A percentile compares a stretch with the other conserved stretches of the same genome.
These are phyloP conservation scores for Diversispora eburnea DNA, from an alignment of 192 early-diverging fungal genomes.

Conservation along the genomic window DNA sequence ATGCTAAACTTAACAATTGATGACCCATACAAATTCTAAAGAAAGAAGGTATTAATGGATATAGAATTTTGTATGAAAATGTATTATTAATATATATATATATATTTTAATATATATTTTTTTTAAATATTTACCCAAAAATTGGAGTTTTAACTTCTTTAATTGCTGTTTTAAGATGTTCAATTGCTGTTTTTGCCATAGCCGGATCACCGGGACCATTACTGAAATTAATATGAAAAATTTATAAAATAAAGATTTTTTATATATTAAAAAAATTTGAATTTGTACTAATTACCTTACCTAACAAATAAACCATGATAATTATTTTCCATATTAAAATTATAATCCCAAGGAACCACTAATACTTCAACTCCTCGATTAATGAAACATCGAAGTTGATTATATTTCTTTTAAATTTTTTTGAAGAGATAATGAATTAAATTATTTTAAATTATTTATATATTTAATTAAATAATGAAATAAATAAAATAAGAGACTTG, in stretches of 20 bases:
- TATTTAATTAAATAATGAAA: neutral
- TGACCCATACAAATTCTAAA: slow-evolving; percentile 92
- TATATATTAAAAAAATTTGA: neutral
- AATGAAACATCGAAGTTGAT: slow-evolving; percentile 98
- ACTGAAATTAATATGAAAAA: slow-evolving; percentile 50
- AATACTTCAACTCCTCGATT: slow-evolving; percentile 90
- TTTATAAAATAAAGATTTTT: neutral
- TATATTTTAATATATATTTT: neutral
- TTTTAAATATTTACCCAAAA: slow-evolving; percentile 61
- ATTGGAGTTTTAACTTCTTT: slow-evolving; percentile 77
- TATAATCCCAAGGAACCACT: slow-evolving; percentile 96
- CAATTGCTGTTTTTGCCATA: slow-evolving; percentile 73
- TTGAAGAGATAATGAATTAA: too few species aligned
- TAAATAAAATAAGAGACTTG: neutral
- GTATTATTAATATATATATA: neutral
- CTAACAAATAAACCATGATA: slow-evolving; percentile 85
- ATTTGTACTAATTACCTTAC: neutral
- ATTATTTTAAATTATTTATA: too few species aligned
- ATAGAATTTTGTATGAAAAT: neutral
- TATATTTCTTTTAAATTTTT: slow-evolving; percentile 67
- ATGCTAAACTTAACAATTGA: slow-evolving; percentile 90
- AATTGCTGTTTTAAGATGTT: slow-evolving; percentile 64
- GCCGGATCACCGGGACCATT: slow-evolving; percentile 99
- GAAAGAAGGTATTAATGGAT: too few species aligned
- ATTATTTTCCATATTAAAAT: slow-evolving; percentile 73